Evolutionary conservation across 345 rosid genomes (phyloP).

Genomic region (Cochlearia excelsa): DNA sequence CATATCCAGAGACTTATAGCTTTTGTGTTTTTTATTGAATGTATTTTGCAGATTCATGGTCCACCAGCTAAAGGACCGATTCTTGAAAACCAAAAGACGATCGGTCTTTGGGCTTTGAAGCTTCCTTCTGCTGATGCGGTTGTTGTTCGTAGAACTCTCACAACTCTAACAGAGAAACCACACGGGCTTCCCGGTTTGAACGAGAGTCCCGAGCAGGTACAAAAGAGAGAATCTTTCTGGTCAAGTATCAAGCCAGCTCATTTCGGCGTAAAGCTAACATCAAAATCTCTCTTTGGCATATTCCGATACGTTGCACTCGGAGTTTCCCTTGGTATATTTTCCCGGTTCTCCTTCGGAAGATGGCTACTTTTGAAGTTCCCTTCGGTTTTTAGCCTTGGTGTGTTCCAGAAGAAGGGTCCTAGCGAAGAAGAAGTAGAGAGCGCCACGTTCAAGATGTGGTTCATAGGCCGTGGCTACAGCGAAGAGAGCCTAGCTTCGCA

Average conservation of each 20-base stretch:
- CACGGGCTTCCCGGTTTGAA: conserved; percentile 64
- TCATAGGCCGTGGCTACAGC: conserved; percentile 72
- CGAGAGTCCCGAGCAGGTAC: conserved; percentile 55
- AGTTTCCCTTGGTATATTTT: conserved; percentile 53
- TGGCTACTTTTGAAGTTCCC: conserved; percentile 83
- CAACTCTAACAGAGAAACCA: conserved; percentile 61
- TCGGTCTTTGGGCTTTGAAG: conserved; percentile 78
- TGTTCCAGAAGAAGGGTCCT: conserved; percentile 79
- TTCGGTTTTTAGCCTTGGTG: conserved; percentile 75
- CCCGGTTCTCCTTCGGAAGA: conserved; percentile 57
- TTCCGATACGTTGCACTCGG: conserved; percentile 52
- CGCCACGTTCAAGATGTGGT: conserved; percentile 90
- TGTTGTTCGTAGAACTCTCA: conserved; percentile 73
- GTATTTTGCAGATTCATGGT: conserved; percentile 69
- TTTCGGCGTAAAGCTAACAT: conserved; percentile 73
- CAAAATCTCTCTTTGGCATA: conserved; percentile 57
- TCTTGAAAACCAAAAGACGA: conserved; percentile 62
- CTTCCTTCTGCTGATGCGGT: conserved; percentile 81
- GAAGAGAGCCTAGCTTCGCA: conserved; percentile 42
- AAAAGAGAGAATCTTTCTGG: conserved; percentile 69
- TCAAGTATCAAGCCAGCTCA: conserved; percentile 64
- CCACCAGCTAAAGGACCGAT: conserved; percentile 62
- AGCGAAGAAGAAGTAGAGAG: conserved; percentile 73
- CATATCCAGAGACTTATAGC: too few species aligned
- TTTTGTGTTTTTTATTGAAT: too few species aligned